Evolutionary conservation across 176 grass and related monocot species (phyloP), one percentile per base, ranked within the genome.

Genomic region (Rhynchospora breviuscula): DNA sequence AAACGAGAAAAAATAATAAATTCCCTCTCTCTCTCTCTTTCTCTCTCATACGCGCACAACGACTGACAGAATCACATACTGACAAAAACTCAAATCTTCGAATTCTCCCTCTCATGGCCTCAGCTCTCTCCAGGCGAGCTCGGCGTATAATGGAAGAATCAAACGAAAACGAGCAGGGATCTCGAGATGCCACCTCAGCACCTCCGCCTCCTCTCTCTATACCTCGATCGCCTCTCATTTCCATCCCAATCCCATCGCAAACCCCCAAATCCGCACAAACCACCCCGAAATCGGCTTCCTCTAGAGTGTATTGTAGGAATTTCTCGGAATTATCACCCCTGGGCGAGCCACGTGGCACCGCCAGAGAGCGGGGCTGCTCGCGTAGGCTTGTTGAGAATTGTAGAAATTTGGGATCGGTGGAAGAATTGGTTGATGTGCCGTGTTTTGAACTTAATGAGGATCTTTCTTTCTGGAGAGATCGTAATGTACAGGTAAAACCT

Each of bases 391-490:
- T 77, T 56, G 90, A 77, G 79, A 88, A 87, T 69, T 75, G 80
- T 45, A 83, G 69, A 85, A 85, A 81, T 84, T 52, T 87, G 67
- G 81, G 79, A 5, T 78, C 66, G 10, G 48, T 81, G 57, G 89
- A 93, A 22, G 56, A 88, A 83, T 84, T 84, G 46, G 52, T 62
- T 8, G 92, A 94, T 71, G 88, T 89, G 61, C 84, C 88, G 12
- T 83, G 91, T 60, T 98, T 98, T 75, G 95, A 94, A 77, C 95
- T 98, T 74, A 87, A 93, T 11, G 95, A 94, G 85, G 92, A 98
- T 53, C 89, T 91, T 26, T 90, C 89, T 5, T 98, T 98, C 84
- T 98, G 95, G 90, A 94, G 86, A 86, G 89, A 98, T 85, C 84
- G 88, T 60, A 98, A 98, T 88, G 95, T 98, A 13, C 95, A 98